Base-by-base conservation (phyloP, 192 early-diverging fungal species). In the Coemansia sp. region DNA sequence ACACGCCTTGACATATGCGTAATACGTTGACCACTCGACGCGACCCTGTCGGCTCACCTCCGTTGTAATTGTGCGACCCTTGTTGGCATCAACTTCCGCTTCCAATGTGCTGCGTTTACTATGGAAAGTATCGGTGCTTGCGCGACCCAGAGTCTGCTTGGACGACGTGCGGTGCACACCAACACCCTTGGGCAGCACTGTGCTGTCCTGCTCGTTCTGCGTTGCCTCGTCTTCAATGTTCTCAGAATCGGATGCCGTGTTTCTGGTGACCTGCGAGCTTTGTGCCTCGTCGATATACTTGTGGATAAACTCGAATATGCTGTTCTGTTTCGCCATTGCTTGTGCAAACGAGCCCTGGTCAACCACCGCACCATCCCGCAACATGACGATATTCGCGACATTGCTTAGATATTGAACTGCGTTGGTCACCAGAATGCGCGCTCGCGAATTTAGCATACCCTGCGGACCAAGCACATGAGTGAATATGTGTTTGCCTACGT, bases 401-500 rank as follows among this genome's bases (percentile, higher is more conserved):
- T 73, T 69, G 59, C 69, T 54, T 51, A 89, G 66, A 35, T 81
- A 71, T n/a, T 82, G 76, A 5, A 85, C 45, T 0, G 77, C 76
- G 55, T 87, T 87, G 23, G 86, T 87, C 37, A 86, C 75, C 1
- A 86, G 69, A 3, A 89, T 70, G 0, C 82, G 82, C 2, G 85
- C 83, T 5, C 83, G 62, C 6, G 57, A 52, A 14, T 65, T 54
- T 11, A 87, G 61, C 27, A 85, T 15, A 5, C 84, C 85, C 52
- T 69, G 60, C 39, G 72, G 69, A 12, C 72, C 78, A 22, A 85
- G 66, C 24, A 82, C 82, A 29, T 85, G 75, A 0, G 79, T 70
- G 38, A 86, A 88, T 0, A 88, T 69, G 15, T 81, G 76, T 50
- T 85, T 84, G 41, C 83, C 82, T 1, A 88, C 86, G 58, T 85